Evolutionary conservation across 768 basidiomycete species (phyloP).

Genomic region (Daedalea quercina): DNA sequence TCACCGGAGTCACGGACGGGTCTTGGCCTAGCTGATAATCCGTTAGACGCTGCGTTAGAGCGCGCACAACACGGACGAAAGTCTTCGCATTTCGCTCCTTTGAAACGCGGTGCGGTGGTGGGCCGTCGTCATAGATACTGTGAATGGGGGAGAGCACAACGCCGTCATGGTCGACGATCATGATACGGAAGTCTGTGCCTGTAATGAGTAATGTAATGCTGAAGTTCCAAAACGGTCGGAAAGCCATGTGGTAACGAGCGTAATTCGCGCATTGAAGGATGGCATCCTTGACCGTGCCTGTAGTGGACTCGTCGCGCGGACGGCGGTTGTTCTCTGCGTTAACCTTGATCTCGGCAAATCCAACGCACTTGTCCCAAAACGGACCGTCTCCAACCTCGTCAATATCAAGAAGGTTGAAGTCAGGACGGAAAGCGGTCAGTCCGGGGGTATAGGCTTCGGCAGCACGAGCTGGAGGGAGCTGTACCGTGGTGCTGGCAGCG

Average conservation of each 20-base stretch:
- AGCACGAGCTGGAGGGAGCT: neutral
- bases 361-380: neutral
- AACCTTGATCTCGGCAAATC: neutral
- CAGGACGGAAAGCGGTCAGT: neutral
- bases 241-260: conserved; percentile 20
- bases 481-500: neutral
- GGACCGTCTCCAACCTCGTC: neutral
- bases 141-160: conserved; percentile 17
- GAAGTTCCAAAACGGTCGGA: conserved; percentile 25
- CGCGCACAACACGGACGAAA: conserved; percentile 22
- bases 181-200: conserved; percentile 23
- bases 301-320: too few relatives aligned
- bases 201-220: conserved; percentile 24
- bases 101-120: too few relatives aligned
- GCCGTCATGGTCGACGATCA: conserved; percentile 26
- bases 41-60: conserved; percentile 3
- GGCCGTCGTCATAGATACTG: conserved; percentile 11
- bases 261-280: conserved; percentile 17
- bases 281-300: neutral
- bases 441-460: neutral
- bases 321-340: neutral
- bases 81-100: conserved; percentile 7
- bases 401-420: neutral
- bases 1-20: conserved; percentile 1
- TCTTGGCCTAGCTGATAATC: conserved; percentile 5